phyloP scores from a whole-genome alignment of 2,329 filamentous ascomycete species.

The Colletotrichum filicis region DNA sequence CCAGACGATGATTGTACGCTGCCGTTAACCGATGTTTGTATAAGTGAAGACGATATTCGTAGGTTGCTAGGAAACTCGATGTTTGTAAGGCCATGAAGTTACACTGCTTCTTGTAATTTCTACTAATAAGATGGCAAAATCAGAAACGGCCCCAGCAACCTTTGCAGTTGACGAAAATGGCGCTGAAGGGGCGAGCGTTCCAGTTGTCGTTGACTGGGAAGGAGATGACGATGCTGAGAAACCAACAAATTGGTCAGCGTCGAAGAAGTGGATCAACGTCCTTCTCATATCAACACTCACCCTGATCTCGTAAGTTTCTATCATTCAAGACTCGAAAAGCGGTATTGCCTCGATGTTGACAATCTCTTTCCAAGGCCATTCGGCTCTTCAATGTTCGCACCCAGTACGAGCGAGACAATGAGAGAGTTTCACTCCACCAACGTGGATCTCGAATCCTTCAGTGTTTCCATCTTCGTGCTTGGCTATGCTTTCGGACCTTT shows the following conservation, averaged over 20 bases:
- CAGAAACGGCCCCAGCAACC: too few relatives aligned
- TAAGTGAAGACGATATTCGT: neutral
- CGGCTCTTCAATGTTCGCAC: neutral
- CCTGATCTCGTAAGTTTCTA: neutral
- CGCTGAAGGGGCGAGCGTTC: neutral
- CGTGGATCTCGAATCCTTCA: neutral
- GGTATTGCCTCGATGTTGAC: neutral
- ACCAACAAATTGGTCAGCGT: neutral
- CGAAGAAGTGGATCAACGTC: neutral
- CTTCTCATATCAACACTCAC: neutral
- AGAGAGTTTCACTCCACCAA: neutral
- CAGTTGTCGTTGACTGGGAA: neutral
- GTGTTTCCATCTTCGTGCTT: conserved; percentile 57
- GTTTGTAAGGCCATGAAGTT: too few relatives aligned
- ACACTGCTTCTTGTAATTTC: too few relatives aligned
- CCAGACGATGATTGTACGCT: neutral
- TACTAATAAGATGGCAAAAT: too few relatives aligned
- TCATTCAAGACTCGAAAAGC: neutral
- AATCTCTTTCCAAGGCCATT: neutral
- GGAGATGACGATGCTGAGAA: neutral
- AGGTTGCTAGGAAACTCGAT: too few relatives aligned
- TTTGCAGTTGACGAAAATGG: neutral
- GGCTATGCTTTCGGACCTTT: conserved; percentile 62
- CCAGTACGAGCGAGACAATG: neutral
- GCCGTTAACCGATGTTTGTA: neutral